Evolutionary conservation across 305 asterid genomes (phyloP), one percentile per base, ranked within the genome.

Genomic region (Plantago lanceolata): DNA sequence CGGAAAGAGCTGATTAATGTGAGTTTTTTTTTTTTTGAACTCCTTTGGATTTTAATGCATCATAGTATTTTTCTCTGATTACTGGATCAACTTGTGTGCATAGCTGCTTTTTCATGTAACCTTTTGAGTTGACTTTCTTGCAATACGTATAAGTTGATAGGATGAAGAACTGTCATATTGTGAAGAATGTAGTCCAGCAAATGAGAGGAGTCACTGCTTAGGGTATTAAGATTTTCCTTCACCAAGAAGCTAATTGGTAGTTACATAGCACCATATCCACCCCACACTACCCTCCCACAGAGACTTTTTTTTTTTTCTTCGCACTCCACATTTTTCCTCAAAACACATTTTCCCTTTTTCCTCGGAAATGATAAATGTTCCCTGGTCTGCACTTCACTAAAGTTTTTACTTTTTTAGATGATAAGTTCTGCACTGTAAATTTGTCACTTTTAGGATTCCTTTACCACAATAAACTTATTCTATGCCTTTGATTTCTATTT

Each of bases 1-100:
- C 93, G 90, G 37, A 89, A 86, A 77, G 85, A 77, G 67, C 76
- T 92, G 37, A 68, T 85, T 33, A 21, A 52, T 35, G 97, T 90
- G 69, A 78, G 88, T 78, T 65, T 74, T 57, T 19, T 31, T 4
- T 31, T 31, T 31, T 2, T 31, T 4, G 0, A 33, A 20, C 52
- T n/a, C 13, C 43, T 37, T 69, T 26, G 68, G 17, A 45, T 71
- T 63, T 47, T 58, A 48, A 52, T 49, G 57, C 26, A 49, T 48
- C 51, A 29, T 50, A 13, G 37, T 20, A 5, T 7, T 33, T 33
- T 1, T 33, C 40, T 5, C 8, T 7, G 11, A 33, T 31, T 31
- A 31, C 6, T 31, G 37, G 37, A 4, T 33, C 11, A 33, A 7
- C 8, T 5, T 0, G 1, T 33, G 28, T 24, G 3, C 28, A 24